phyloP scores from a whole-genome alignment of 1,139 yeast genomes.

The Debaryomycetaceae sp. region DNA sequence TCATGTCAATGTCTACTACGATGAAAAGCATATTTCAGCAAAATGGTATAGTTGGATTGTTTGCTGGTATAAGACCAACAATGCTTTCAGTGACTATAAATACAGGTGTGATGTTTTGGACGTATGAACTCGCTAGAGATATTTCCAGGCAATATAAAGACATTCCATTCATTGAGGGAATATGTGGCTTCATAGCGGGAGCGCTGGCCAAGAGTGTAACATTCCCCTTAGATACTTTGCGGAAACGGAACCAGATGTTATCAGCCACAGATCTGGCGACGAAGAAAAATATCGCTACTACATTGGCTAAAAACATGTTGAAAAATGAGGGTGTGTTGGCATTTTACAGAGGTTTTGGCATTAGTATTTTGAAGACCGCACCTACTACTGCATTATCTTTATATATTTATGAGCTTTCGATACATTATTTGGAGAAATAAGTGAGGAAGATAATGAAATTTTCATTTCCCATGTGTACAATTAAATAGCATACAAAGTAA shows the following conservation, averaged over 20 bases:
- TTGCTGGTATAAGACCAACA: slow-evolving; percentile 63
- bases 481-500: not conserved
- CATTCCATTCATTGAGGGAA: slow-evolving; percentile 53
- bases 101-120: slow-evolving; percentile 68
- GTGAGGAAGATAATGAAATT: slow-evolving; percentile 1
- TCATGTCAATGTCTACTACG: slow-evolving; percentile 45
- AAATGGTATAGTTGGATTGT: slow-evolving; percentile 60
- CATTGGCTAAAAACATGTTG: slow-evolving; percentile 32
- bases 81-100: slow-evolving; percentile 60
- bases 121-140: slow-evolving; percentile 52
- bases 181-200: slow-evolving; percentile 80
- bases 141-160: slow-evolving; percentile 20
- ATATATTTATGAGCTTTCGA: slow-evolving; percentile 59
- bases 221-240: slow-evolving; percentile 81
- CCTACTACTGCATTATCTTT: slow-evolving; percentile 82
- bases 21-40: slow-evolving; percentile 35
- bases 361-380: slow-evolving; percentile 71
- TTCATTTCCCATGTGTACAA: not conserved
- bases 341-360: slow-evolving; percentile 68
- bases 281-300: slow-evolving; percentile 13
- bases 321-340: slow-evolving; percentile 60
- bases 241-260: slow-evolving; percentile 75
- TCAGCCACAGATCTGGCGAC: slow-evolving; percentile 19
- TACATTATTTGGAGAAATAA: slow-evolving; percentile 9
- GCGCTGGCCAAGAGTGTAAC: slow-evolving; percentile 65